Evolutionary conservation across 805 yeast species (phyloP).

Genomic region (Pichia deserticola): DNA sequence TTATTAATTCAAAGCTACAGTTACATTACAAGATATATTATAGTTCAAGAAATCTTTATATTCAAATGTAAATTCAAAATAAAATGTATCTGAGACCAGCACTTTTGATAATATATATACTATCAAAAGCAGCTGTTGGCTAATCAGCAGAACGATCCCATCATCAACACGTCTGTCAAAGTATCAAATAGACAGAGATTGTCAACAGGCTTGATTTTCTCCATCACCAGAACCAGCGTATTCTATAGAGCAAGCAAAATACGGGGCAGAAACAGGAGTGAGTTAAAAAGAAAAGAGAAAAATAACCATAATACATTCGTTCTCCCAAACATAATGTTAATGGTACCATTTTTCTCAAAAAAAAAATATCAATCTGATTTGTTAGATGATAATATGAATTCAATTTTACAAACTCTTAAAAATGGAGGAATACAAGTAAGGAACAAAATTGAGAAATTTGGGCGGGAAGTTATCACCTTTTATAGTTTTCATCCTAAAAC

Average conservation of each 20-base stretch:
- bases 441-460: no score
- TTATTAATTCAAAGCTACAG: not conserved
- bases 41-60: not conserved
- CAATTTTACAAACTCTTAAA: no score
- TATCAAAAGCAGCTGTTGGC: not conserved
- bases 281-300: no score
- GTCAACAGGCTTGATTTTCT: slow-evolving; percentile 23
- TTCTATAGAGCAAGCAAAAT: slow-evolving; percentile 22
- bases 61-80: not conserved
- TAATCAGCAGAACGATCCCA: slow-evolving; percentile 15
- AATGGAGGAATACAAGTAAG: no score
- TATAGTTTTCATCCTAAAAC: no score
- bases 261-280: slow-evolving; percentile 27
- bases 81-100: slow-evolving; percentile 3
- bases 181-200: slow-evolving; percentile 20
- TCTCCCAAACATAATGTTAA: not conserved
- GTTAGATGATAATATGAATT: no score
- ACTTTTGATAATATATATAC: not conserved
- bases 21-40: not conserved
- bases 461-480: no score
- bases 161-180: slow-evolving; percentile 20
- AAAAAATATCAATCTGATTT: no score
- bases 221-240: slow-evolving; percentile 27
- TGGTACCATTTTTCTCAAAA: no score
- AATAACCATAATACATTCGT: no score